Evolutionary conservation across 768 basidiomycete species (phyloP), one percentile per base, ranked within the genome.

Genomic region (Pleurotus platypus): DNA sequence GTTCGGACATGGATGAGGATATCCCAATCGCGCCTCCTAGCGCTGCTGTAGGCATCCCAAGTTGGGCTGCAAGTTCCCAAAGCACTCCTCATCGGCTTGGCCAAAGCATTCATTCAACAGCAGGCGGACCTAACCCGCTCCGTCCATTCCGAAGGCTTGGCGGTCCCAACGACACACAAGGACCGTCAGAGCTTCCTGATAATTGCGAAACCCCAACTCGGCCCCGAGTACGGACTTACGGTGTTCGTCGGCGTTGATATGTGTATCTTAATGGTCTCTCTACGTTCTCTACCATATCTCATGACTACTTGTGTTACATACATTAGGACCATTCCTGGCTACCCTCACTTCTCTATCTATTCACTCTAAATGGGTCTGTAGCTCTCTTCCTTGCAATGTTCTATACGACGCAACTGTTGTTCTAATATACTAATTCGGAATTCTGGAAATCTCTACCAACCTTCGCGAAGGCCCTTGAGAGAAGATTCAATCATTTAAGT

Each of bases 141-240:
- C 58, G 65, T 51, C 63, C 56, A 18, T 55, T 56, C 26, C 51
- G 61, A 58, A 66, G 61, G 59, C 58, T 55, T 13, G 49, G 61
- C 30, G 66, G 61, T 13, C 65, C 69, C 53, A 54, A 66, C 48
- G 20, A 39, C n/a, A 63, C 67, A 2, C 69, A 72, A 42, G 64
- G 70, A 54, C 74, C 75, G 45, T 68, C 72, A 40, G 63, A 62
- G 26, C 60, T 73, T 56, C 70, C 70, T 37, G 57, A 63, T 18
- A 69, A 65, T 55, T 69, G 71, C 37, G 84, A 86, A 63, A 85
- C 84, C 1, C 85, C 86, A 38, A 86, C 86, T 20, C 74, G 84
- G 56, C 83, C 85, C 16, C 78, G 85, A 56, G 71, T 76, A 67
- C 78, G 81, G 61, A 71, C 70, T 42, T 67, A 67, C 18, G 67